Base-by-base conservation (phyloP, 345 rosid genomes). In the Anastatica hierochuntica region DNA sequence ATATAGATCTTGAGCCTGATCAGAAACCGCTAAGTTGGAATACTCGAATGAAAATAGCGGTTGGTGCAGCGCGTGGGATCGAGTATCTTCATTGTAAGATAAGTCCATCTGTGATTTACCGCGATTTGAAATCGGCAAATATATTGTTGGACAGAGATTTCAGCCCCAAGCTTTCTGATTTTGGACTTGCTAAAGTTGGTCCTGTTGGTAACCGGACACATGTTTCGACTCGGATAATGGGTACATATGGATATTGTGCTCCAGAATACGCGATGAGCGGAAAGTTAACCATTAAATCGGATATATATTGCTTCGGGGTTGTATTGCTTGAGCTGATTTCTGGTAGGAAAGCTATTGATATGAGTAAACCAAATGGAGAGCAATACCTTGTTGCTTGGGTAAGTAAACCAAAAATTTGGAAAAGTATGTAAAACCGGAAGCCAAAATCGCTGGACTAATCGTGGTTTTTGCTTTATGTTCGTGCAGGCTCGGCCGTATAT, bases 231-330 rank as follows among this genome's bases (percentile, higher is more conserved):
- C 76, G 95, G 54, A 79, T 90, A 49, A 90, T 90, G 96, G 98
- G 98, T 60, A 90, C 98, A 29, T 84, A 90, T 26, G 98, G 98
- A 12, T 90, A 90, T 31, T 90, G 96, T 62, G 98, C 98, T 19
- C 98, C 98, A 0, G 98, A 90, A 64, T 90, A 90, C 17, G 96
- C 92, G 14, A 90, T 84, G 95, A 90, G 84, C 18, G 96, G 96
- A 27, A 87, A 83, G 56, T 65, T 87, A 67, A 92, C 96, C 44
- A 77, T 77, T n/a, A 92, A 84, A 69, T 88, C 95, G 21, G 98
- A 92, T 69, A 83, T 88, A 15, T 88, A 92, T 64, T 66, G 96
- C 75, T 92, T 87, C 10, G 96, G 95, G 14, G 96, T 88, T 14
- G 96, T 87, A 43, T 65, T 90, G 53, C 66, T 90, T 82, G 98